Conservation (phyloP, 2,329 filamentous ascomycete species). For the Lachnellula hyalina region DNA sequence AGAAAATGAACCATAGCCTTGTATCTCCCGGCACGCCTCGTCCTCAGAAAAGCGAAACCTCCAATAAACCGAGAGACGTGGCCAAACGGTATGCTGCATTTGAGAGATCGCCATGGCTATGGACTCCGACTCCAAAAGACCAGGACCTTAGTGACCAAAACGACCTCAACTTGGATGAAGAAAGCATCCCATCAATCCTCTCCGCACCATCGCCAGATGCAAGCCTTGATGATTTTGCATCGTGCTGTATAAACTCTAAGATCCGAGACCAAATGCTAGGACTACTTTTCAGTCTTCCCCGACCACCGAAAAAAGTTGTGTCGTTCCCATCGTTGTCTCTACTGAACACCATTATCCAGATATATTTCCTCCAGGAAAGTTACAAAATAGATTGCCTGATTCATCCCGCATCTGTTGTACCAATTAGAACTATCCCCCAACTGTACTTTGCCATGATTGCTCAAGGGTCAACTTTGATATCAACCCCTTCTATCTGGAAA, state of each 20-base stretch:
- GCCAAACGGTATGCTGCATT: conserved; percentile 19
- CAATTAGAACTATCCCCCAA: conserved; percentile 8
- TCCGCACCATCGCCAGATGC: conserved; percentile 1
- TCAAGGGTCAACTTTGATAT: conserved; percentile 16
- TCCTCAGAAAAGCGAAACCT: neutral
- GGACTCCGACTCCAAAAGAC: conserved; percentile 14
- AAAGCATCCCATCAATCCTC: conserved; percentile 11
- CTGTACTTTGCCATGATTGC: conserved; percentile 14
- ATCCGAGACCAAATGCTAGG: conserved; percentile 13
- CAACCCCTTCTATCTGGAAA: conserved; percentile 19
- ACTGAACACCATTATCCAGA: conserved; percentile 15
- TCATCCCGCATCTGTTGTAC: conserved; percentile 12
- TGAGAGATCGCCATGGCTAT: conserved; percentile 20
- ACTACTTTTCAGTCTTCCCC: conserved; percentile 7
- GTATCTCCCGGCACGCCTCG: conserved; percentile 1
- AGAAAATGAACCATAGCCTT: conserved; percentile 10
- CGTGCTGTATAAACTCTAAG: conserved; percentile 10
- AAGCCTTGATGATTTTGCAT: conserved; percentile 4
- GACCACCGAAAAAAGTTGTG: conserved; percentile 1
- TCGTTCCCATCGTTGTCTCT: conserved; percentile 16
- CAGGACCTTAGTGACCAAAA: conserved; percentile 12
- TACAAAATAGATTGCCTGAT: conserved; percentile 10
- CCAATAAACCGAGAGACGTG: conserved; percentile 1
- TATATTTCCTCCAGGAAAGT: conserved; percentile 15
- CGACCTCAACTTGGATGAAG: conserved; percentile 17